These are phyloP conservation scores for Trichoderma atrobrunneum DNA, from an alignment of 2,329 filamentous ascomycete species.

Conservation along the genomic window DNA sequence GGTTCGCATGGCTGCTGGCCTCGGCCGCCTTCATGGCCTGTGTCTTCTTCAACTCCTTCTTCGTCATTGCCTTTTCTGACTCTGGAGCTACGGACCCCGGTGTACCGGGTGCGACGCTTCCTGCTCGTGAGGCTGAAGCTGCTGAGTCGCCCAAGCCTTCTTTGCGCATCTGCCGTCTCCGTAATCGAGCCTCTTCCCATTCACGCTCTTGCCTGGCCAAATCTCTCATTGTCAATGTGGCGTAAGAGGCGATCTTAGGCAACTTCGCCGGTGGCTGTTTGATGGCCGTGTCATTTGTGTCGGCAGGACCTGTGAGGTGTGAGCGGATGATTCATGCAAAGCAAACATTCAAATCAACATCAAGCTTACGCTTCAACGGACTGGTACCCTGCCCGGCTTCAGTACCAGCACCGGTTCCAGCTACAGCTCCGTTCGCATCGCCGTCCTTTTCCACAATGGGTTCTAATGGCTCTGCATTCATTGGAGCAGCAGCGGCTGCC, in stretches of 20 bases:
- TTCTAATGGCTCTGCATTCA: constrained; percentile 41
- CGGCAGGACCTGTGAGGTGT: constrained; percentile 38
- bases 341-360: neutral
- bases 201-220: constrained; percentile 65
- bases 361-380: constrained; percentile 57
- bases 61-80: constrained; percentile 67
- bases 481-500: constrained; percentile 62
- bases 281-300: constrained; percentile 34
- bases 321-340: neutral
- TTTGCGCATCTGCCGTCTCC: constrained; percentile 63
- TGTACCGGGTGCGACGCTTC: constrained; percentile 58
- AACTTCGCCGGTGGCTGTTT: constrained; percentile 45
- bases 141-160: constrained; percentile 54
- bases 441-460: constrained; percentile 26
- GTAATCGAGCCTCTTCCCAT: constrained; percentile 68
- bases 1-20: constrained; percentile 73
- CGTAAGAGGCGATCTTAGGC: constrained; percentile 50
- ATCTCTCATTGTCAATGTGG: constrained; percentile 55
- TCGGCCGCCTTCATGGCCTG: constrained; percentile 75
- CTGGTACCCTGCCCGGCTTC: constrained; percentile 54
- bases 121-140: constrained; percentile 48
- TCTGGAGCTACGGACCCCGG: constrained; percentile 63
- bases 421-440: constrained; percentile 34
- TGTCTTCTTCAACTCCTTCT: constrained; percentile 80
- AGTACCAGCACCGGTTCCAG: constrained; percentile 43